phyloP scores from a whole-genome alignment of 192 early-diverging fungal genomes.

The Coemansia sp. region DNA sequence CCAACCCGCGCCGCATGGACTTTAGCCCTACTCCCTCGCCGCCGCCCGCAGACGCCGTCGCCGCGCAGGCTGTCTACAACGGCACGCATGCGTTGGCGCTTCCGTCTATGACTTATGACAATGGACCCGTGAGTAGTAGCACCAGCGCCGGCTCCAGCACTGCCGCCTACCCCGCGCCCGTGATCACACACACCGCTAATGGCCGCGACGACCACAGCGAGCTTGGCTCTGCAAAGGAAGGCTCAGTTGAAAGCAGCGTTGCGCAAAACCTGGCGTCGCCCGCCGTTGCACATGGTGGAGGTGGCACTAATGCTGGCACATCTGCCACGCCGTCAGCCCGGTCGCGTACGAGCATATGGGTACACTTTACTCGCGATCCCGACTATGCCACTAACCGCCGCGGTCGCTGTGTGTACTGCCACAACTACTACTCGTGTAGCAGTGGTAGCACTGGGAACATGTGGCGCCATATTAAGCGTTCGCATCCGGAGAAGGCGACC shows the following conservation, averaged over 20 bases:
- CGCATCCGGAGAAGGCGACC: constrained; percentile 51
- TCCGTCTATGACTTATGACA: not conserved
- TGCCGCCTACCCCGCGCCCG: not conserved
- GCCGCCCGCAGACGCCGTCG: constrained; percentile 14
- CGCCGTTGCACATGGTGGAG: constrained; percentile 4
- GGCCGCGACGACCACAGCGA: constrained; percentile 39
- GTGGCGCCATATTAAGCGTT: constrained; percentile 56
- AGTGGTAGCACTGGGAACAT: constrained; percentile 56
- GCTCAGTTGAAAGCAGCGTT: constrained; percentile 42
- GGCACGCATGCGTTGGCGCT: constrained; percentile 13
- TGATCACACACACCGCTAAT: constrained; percentile 16
- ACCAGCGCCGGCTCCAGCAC: not conserved
- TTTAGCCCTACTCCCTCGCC: constrained; percentile 54
- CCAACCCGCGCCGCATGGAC: constrained; percentile 47
- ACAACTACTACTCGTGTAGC: constrained; percentile 57
- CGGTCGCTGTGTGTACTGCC: constrained; percentile 56
- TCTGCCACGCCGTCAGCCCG: constrained; percentile 30
- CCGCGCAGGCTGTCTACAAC: not conserved
- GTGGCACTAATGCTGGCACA: not conserved
- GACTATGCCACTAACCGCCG: constrained; percentile 56
- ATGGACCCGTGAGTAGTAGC: constrained; percentile 4
- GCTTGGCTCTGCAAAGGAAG: constrained; percentile 34
- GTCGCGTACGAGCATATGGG: constrained; percentile 55
- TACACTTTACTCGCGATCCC: constrained; percentile 51
- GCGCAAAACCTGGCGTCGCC: constrained; percentile 36